Evolutionary conservation across 2,329 filamentous ascomycete genomes (phyloP).

Genomic region (Colletotrichum godetiae): DNA sequence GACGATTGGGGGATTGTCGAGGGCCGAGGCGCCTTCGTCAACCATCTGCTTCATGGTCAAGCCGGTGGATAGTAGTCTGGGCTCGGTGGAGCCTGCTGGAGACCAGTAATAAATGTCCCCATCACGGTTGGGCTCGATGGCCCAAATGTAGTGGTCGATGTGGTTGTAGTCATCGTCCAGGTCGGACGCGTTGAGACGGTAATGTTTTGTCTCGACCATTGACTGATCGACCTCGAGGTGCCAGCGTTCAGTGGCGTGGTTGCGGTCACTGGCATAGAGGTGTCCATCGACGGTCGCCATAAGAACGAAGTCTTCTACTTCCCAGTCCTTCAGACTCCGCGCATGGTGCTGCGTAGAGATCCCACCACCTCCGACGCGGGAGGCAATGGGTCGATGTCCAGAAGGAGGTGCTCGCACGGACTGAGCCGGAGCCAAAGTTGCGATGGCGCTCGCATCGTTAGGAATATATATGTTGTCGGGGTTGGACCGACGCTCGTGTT

Average conservation of each 20-base stretch:
- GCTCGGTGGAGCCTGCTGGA: constrained; percentile 66
- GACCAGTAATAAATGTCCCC: constrained; percentile 89
- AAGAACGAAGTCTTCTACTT: constrained; percentile 99
- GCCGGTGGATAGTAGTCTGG: constrained; percentile 73
- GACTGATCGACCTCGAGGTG: constrained; percentile 84
- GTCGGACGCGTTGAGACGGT: constrained; percentile 75
- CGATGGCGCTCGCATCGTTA: constrained; percentile 92
- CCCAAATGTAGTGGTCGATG: constrained; percentile 92
- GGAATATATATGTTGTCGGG: constrained; percentile 50
- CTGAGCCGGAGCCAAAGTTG: constrained; percentile 96
- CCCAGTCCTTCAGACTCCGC: constrained; percentile 99
- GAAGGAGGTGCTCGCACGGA: constrained; percentile 94
- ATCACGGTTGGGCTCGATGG: constrained; percentile 90
- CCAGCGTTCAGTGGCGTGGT: constrained; percentile 87
- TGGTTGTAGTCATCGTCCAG: constrained; percentile 69
- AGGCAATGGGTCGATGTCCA: constrained; percentile 70
- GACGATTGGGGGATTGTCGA: constrained; percentile 80
- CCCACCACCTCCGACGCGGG: constrained; percentile 64
- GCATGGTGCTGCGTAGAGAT: constrained; percentile 88
- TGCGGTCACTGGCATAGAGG: constrained; percentile 90
- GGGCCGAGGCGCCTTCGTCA: constrained; percentile 81
- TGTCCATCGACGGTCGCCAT: constrained; percentile 99
- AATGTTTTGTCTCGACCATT: constrained; percentile 90
- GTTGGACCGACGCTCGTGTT: constrained; percentile 40
- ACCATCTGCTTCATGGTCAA: constrained; percentile 88